Conservation (phyloP, 345 rosid genomes). For the Acer yangbiense region DNA sequence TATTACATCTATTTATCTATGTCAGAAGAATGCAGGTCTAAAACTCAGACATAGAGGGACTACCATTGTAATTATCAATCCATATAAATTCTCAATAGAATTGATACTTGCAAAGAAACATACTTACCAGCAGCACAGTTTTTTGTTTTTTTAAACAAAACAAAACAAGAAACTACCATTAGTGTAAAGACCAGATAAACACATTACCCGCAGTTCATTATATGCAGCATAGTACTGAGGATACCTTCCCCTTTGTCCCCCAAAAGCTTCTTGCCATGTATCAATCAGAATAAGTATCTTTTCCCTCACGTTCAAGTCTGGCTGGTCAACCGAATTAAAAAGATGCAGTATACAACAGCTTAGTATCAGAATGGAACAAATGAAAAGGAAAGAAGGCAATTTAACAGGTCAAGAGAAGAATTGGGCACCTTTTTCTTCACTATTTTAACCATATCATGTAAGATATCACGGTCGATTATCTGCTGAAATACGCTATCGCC, state of each 20-base stretch:
- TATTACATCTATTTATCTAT: not conserved
- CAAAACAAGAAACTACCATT: not conserved
- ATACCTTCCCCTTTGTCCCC: slow-evolving; percentile 75
- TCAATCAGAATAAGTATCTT: slow-evolving; percentile 75
- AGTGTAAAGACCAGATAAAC: not conserved
- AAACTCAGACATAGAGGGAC: not conserved
- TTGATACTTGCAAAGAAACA: not conserved
- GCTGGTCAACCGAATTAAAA: slow-evolving; percentile 52
- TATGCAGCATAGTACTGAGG: slow-evolving; percentile 89
- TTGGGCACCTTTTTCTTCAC: slow-evolving; percentile 89
- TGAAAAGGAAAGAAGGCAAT: slow-evolving; percentile 18
- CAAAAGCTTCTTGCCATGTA: slow-evolving; percentile 84
- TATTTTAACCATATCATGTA: slow-evolving; percentile 95
- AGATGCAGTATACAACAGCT: slow-evolving; percentile 1
- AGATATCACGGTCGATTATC: slow-evolving; percentile 87
- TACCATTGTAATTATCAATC: not conserved
- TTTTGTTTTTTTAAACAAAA: not conserved
- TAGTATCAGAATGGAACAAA: slow-evolving; percentile 7
- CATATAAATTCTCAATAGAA: not conserved
- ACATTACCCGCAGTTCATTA: slow-evolving; percentile 80
- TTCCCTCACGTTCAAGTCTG: slow-evolving; percentile 90
- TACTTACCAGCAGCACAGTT: not conserved
- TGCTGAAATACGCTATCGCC: slow-evolving; percentile 83
- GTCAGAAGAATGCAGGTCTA: not conserved
- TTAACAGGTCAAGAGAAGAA: slow-evolving; percentile 16